A percentile compares a stretch with the other conserved stretches of the same genome.
phyloP scores from a whole-genome alignment of 2,329 filamentous ascomycete species.

The Pezicula radicicola region DNA sequence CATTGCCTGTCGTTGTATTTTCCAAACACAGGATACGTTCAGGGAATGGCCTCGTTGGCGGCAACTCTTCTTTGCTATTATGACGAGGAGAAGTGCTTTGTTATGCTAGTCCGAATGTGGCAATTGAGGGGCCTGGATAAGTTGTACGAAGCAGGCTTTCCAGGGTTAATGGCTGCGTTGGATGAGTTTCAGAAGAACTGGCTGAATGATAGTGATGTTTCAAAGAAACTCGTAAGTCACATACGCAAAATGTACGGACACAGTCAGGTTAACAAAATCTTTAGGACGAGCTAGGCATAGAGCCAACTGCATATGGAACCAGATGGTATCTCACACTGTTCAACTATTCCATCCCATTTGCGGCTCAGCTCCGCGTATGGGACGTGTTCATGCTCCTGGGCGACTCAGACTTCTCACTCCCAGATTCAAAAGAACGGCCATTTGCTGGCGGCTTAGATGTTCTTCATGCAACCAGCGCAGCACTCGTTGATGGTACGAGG shows the following conservation, averaged over 20 bases:
- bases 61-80: constrained; percentile 95
- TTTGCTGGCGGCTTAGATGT: constrained; percentile 74
- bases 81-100: constrained; percentile 89
- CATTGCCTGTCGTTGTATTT: constrained; percentile 91
- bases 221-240: constrained; percentile 69
- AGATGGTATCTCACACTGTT: constrained; percentile 97
- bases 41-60: constrained; percentile 93
- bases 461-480: constrained; percentile 84
- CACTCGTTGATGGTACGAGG: constrained; percentile 84
- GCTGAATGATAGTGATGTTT: constrained; percentile 76
- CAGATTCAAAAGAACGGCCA: constrained; percentile 28
- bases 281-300: constrained; percentile 73
- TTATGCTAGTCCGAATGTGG: constrained; percentile 97
- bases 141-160: constrained; percentile 81
- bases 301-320: constrained; percentile 90
- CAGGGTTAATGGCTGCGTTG: constrained; percentile 81
- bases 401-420: constrained; percentile 52
- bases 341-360: constrained; percentile 93
- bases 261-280: constrained; percentile 9
- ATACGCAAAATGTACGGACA: not conserved
- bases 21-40: constrained; percentile 89
- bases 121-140: constrained; percentile 80
- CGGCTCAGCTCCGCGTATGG: constrained; percentile 93
- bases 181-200: constrained; percentile 82
- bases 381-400: constrained; percentile 96